Evolutionary conservation across 345 rosid species (phyloP).

Genomic region (Syzygium grande): DNA sequence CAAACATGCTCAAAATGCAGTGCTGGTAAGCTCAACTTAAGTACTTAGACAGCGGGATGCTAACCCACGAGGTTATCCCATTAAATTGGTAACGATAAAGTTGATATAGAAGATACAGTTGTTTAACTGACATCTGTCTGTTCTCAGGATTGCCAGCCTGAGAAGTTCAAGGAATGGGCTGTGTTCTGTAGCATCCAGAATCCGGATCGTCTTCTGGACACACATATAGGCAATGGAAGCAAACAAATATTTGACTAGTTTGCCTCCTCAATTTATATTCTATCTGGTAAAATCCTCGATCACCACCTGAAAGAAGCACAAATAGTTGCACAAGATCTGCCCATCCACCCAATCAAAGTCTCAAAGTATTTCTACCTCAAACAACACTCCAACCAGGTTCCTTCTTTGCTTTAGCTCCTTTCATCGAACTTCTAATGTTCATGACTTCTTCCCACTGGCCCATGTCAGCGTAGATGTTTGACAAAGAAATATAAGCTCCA

Average conservation of each 20-base stretch:
- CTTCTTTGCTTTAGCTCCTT: slow-evolving; percentile 43
- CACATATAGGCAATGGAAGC: neutral
- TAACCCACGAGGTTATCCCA: neutral
- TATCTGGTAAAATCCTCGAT: neutral
- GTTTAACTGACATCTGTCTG: neutral
- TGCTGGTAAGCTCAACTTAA: neutral
- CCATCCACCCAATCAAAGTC: neutral
- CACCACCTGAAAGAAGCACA: neutral
- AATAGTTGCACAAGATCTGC: neutral
- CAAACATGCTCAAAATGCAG: neutral
- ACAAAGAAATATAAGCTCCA: slow-evolving; percentile 62
- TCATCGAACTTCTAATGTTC: slow-evolving; percentile 50
- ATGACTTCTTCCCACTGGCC: slow-evolving; percentile 74
- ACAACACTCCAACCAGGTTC: slow-evolving; percentile 62
- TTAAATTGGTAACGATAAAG: neutral
- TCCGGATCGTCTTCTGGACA: neutral
- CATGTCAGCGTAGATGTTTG: slow-evolving; percentile 64
- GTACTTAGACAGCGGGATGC: neutral
- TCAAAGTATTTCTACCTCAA: slow-evolving; percentile 11
- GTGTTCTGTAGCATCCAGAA: neutral
- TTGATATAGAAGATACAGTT: neutral
- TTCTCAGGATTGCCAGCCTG: neutral
- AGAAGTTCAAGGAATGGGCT: neutral
- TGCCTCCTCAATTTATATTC: neutral
- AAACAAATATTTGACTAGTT: neutral